Percentiles rank a stretch among this genome's conserved stretches.
These are phyloP conservation scores for Sphaerulina populicola DNA, from an alignment of 2,329 filamentous ascomycete genomes.

Conservation along the genomic window DNA sequence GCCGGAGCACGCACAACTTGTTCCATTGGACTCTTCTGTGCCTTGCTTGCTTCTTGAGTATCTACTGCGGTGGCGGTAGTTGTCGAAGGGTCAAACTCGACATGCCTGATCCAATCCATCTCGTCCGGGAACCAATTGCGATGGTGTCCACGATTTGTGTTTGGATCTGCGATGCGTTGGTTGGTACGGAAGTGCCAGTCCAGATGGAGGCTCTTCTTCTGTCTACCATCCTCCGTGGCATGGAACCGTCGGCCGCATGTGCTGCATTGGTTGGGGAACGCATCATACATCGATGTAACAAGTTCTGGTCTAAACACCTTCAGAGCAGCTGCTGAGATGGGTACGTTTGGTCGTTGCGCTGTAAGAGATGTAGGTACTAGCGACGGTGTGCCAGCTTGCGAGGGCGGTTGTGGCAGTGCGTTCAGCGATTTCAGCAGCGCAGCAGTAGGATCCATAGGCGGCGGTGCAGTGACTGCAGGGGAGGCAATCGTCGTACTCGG, in stretches of 20 bases:
- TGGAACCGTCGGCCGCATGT: constrained; percentile 86
- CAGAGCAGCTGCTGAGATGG: constrained; percentile 27
- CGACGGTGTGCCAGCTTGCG: constrained; percentile 19
- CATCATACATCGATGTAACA: constrained; percentile 66
- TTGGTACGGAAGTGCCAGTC: constrained; percentile 98
- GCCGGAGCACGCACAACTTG: constrained; percentile 79
- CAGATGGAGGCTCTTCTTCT: constrained; percentile 83
- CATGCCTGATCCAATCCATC: constrained; percentile 81
- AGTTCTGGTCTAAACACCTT: constrained; percentile 59
- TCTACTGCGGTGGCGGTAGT: constrained; percentile 38
- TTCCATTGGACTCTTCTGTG: constrained; percentile 51
- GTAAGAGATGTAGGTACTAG: constrained; percentile 8
- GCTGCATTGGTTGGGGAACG: constrained; percentile 75
- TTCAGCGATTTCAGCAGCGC: constrained; percentile 25
- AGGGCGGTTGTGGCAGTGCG: constrained; percentile 22
- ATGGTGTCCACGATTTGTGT: constrained; percentile 70
- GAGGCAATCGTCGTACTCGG: constrained; percentile 8
- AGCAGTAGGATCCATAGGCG: constrained; percentile 17
- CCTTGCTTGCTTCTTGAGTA: constrained; percentile 34
- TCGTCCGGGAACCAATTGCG: constrained; percentile 94
- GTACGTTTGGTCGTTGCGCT: constrained; percentile 14
- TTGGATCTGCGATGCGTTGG: constrained; percentile 74
- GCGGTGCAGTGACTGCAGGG: constrained; percentile 12
- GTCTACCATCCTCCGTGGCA: constrained; percentile 65
- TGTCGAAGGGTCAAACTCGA: constrained; percentile 61